phyloP scores from a whole-genome alignment of 78 protist species.

The Speleostelium caveatum region DNA sequence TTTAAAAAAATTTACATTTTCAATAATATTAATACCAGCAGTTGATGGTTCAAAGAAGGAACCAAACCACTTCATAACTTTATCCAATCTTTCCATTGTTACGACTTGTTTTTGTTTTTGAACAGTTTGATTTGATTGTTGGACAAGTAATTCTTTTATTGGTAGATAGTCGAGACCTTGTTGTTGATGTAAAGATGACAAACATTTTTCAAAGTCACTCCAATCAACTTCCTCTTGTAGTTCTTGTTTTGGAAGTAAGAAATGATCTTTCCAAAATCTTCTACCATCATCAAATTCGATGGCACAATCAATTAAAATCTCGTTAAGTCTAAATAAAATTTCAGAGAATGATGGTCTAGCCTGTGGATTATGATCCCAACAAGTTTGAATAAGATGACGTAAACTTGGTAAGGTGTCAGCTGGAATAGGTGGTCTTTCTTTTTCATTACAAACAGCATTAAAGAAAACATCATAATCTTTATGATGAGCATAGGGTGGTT shows the following conservation, averaged over 20 bases:
- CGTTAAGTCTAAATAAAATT: constrained; percentile 65
- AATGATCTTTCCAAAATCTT: constrained; percentile 73
- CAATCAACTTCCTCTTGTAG: constrained; percentile 67
- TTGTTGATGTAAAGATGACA: constrained; percentile 19
- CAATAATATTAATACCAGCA: constrained; percentile 30
- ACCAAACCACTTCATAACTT: constrained; percentile 82
- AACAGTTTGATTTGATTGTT: constrained; percentile 72
- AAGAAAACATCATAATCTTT: constrained; percentile 75
- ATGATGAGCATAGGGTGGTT: constrained; percentile 78
- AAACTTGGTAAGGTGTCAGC: constrained; percentile 56
- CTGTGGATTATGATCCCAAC: constrained; percentile 82
- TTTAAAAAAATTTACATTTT: constrained; percentile 1
- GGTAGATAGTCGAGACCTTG: constrained; percentile 36
- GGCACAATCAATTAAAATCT: constrained; percentile 77
- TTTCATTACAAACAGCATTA: constrained; percentile 74
- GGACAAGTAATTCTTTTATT: constrained; percentile 54
- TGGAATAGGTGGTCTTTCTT: constrained; percentile 80
- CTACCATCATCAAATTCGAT: constrained; percentile 74
- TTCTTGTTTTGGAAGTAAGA: constrained; percentile 66
- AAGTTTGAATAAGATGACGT: constrained; percentile 60
- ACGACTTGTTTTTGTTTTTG: constrained; percentile 76
- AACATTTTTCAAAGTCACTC: constrained; percentile 54
- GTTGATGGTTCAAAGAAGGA: constrained; percentile 58
- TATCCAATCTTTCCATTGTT: constrained; percentile 75
- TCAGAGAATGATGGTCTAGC: constrained; percentile 68